Conservation (phyloP, 805 yeast genomes). For the Yamadazyma sp. region DNA sequence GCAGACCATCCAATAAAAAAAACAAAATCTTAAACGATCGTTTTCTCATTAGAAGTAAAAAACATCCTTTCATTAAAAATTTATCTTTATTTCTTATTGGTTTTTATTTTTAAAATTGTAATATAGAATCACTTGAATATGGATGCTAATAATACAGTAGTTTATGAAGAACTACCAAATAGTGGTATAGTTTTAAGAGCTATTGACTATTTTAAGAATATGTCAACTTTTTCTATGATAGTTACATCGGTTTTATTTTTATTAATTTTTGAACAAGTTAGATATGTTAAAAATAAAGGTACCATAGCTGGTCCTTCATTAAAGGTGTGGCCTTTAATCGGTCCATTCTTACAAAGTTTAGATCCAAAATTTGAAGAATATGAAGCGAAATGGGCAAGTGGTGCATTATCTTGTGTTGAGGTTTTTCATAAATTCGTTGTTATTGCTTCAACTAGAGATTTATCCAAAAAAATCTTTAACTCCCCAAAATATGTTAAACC, state of each 20-base stretch:
- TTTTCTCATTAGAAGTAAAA: too few relatives aligned
- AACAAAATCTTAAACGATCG: too few relatives aligned
- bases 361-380: slow-evolving; percentile 96
- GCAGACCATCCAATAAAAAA: too few relatives aligned
- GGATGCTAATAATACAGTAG: too few relatives aligned
- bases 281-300: slow-evolving; percentile 80
- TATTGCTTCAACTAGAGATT: slow-evolving; percentile 83
- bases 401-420: slow-evolving; percentile 93
- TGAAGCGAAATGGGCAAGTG: slow-evolving; percentile 89
- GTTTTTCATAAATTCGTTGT: slow-evolving; percentile 98
- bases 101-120: too few relatives aligned
- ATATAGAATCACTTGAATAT: too few relatives aligned
- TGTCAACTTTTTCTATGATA: slow-evolving; percentile 38
- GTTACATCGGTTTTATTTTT: slow-evolving; percentile 45
- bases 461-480: slow-evolving; percentile 81
- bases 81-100: too few relatives aligned
- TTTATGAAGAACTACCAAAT: too few relatives aligned
- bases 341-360: slow-evolving; percentile 90
- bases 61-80: too few relatives aligned
- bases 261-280: slow-evolving; percentile 69
- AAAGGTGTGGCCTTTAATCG: slow-evolving; percentile 93
- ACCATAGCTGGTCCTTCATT: slow-evolving; percentile 83
- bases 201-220: too few relatives aligned
- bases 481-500: slow-evolving; percentile 91
- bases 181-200: too few relatives aligned